phyloP scores from a whole-genome alignment of 1,284 basidiomycete species.

The Trametes hirsuta region DNA sequence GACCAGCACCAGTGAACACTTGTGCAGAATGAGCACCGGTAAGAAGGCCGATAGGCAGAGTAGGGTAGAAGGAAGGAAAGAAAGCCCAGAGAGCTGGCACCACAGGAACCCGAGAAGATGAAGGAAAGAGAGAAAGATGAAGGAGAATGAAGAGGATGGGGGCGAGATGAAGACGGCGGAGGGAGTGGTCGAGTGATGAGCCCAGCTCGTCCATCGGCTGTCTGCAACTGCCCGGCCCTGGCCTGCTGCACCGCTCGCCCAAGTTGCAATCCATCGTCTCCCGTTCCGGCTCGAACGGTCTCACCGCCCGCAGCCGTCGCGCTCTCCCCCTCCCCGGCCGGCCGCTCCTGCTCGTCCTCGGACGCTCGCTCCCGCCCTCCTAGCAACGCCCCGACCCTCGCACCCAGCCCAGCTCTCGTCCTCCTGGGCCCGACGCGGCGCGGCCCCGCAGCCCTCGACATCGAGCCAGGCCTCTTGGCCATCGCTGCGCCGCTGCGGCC shows the following conservation, averaged over 20 bases:
- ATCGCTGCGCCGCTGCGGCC: neutral
- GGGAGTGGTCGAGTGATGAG: neutral
- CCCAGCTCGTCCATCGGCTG: neutral
- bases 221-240: neutral
- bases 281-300: conserved; percentile 3
- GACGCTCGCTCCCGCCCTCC: conserved; percentile 8
- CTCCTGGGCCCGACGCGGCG: conserved; percentile 8
- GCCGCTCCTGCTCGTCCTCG: neutral
- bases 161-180: conserved; percentile 8
- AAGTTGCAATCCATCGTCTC: conserved; percentile 9
- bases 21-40: conserved; percentile 30
- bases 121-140: conserved; percentile 31
- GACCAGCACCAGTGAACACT: conserved; percentile 50
- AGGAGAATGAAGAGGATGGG: conserved; percentile 22
- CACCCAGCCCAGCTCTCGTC: neutral
- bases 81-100: conserved; percentile 28
- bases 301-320: neutral
- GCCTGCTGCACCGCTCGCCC: neutral
- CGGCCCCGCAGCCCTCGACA: neutral
- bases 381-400: conserved; percentile 21
- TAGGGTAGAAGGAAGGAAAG: conserved; percentile 27
- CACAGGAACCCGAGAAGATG: conserved; percentile 27
- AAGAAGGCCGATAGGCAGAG: conserved; percentile 28
- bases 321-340: neutral
- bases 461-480: neutral